Evolutionary conservation across 805 yeast genomes (phyloP).

Genomic region (Saturnispora quitensis): DNA sequence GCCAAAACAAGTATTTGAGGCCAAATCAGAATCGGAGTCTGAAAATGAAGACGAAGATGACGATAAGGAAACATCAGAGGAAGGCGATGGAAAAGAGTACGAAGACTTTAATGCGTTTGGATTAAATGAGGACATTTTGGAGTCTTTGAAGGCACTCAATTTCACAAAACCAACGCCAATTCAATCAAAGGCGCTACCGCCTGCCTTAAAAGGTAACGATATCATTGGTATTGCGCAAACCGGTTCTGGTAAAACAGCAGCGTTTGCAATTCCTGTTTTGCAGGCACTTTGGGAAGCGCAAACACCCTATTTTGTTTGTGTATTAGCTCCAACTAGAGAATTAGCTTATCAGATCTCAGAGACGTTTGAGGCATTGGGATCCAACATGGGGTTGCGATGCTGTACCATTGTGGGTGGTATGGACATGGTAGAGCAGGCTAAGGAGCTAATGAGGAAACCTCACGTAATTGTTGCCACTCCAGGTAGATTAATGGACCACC

Average conservation of each 20-base stretch:
- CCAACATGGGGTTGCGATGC: constrained; percentile 84
- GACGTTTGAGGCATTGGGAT: constrained; percentile 89
- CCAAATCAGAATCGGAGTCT: constrained; percentile 11
- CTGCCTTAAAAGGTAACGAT: constrained; percentile 83
- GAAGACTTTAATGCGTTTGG: constrained; percentile 45
- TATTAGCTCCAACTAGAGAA: constrained; percentile 80
- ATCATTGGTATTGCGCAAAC: constrained; percentile 95
- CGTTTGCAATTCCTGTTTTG: constrained; percentile 91
- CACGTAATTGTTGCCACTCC: constrained; percentile 96
- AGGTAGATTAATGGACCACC: constrained; percentile 78
- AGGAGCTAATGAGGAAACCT: constrained; percentile 88
- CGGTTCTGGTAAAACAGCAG: constrained; percentile 98
- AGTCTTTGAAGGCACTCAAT: constrained; percentile 67
- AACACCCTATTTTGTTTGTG: constrained; percentile 80
- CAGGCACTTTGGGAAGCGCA: constrained; percentile 89
- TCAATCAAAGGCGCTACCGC: constrained; percentile 85
- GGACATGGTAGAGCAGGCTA: constrained; percentile 96
- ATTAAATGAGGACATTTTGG: constrained; percentile 68
- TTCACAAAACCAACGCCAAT: constrained; percentile 86
- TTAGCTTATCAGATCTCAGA: constrained; percentile 83
- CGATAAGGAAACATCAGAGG: constrained; percentile 1
- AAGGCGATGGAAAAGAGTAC: constrained; percentile 4
- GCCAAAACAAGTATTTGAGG: constrained; percentile 25
- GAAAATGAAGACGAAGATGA: constrained; percentile 9
- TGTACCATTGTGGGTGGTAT: constrained; percentile 94